Base-by-base conservation (phyloP, 768 basidiomycete genomes). In the Lactifluus piperatus region DNA sequence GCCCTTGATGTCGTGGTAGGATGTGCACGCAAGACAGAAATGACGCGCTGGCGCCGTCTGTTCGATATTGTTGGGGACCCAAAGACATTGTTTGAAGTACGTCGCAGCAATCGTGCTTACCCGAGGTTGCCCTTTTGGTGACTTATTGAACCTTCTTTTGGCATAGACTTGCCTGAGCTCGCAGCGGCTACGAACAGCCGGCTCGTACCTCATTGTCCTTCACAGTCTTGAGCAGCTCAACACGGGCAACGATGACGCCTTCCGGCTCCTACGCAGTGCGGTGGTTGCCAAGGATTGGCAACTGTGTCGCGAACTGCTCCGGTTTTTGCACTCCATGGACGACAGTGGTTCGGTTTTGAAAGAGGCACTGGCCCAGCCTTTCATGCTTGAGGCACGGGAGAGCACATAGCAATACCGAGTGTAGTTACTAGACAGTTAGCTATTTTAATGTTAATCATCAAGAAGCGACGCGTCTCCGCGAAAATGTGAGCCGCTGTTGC, bases 11-110 rank as follows among this genome's bases (percentile, higher is more conserved):
- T 98, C 7, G 91, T 98, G 13, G 94, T 97, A 10, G 86, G 90
- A 5, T 97, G 95, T 66, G 95, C 97, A 20, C 79, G 97, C 54
- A 99, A 99, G 75, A 97, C 92, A 6, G 97, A 99, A 72, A 81
- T 94, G 68, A 86, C 90, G 4, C 73, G 88, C 51, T 99, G 97
- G 97, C 80, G 81, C 47, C 81, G 86, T 55, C 74, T 99, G 41
- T 99, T 99, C 70, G 83, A 84, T 56, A 79, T 91, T 34, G 94
- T 95, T 3, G 97, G 97, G 7, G 89, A 86, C 68, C 95, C 97
- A 0, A 85, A 94, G 67, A 75, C 80, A 4, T 76, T 99, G 37
- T 98, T 98, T 68, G 95, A 99, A 79, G 91, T 94, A 67, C 18
- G 37, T 54, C 10, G n/a, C 52, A 5, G n/a, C 30, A 13, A 5